Evolutionary conservation across 176 grass and related monocot species (phyloP), one percentile per base, ranked within the genome.

Genomic region (Rhynchospora breviuscula): DNA sequence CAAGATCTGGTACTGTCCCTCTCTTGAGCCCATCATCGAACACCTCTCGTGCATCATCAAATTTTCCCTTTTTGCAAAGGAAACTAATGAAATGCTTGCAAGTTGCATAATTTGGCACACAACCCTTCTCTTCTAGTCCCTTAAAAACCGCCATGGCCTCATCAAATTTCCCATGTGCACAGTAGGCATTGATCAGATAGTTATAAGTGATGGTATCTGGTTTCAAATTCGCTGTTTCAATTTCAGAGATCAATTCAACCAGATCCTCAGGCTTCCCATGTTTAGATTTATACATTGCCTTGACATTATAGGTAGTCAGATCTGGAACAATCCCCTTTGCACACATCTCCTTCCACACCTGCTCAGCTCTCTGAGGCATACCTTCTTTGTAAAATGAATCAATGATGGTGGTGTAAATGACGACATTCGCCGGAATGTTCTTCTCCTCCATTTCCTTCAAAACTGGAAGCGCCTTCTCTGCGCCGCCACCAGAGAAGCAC

Each of bases 311-410:
- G 11, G 51, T 80, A 17, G 74, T 40, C 21, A 87, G 52, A 84
- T 90, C 88, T 8, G 81, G 88, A 65, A 56, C 49, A 61, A 86
- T 70, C 13, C 85, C 85, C 45, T 90, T 90, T 47, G 10, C 63
- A 26, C 9, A 18, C 88, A 90, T 90, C 22, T 90, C 88, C 54
- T 84, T 86, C 88, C 85, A 90, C 21, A 90, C 17, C 63, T 19
- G 44, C 73, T 90, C 80, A 6, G 88, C 88, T 52, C 33, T 78
- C 26, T 18, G 18, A 22, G 84, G 88, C 18, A 70, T 85, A 81
- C 46, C 19, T 35, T 90, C 85, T 59, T 90, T 90, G 81, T 90
- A 90, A 19, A 84, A 86, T 2, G 88, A 86, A 74, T 90, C 85
- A 43, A 90, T 76, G 53, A 90, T 80, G 21, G 88, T 90, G 15